These are phyloP conservation scores for Alternaria tenuissima DNA, from an alignment of 2,329 filamentous ascomycete species.

Conservation along the genomic window DNA sequence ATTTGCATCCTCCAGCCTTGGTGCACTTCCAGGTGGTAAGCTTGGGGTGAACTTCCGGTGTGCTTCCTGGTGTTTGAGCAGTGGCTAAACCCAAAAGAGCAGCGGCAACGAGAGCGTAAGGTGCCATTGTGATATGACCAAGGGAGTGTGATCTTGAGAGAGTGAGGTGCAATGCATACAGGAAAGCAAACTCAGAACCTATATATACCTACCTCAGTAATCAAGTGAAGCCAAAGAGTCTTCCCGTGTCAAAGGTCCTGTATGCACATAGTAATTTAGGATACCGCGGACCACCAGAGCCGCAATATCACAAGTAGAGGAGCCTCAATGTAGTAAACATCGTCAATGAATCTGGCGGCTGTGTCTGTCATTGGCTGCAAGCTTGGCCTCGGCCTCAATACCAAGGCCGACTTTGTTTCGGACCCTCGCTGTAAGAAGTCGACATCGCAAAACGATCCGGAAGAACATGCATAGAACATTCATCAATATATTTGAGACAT, in stretches of 20 bases:
- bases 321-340: neutral
- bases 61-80: conserved; percentile 44
- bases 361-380: conserved; percentile 11
- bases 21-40: conserved; percentile 64
- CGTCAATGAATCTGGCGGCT: neutral
- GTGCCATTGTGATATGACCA: conserved; percentile 28
- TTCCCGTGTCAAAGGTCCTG: neutral
- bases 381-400: conserved; percentile 8
- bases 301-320: conserved; percentile 8
- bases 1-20: conserved; percentile 58
- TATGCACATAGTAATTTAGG: conserved; percentile 1
- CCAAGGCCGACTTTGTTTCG: conserved; percentile 19
- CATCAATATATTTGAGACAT: conserved; percentile 12
- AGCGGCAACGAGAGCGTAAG: conserved; percentile 35
- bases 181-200: neutral
- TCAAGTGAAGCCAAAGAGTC: neutral
- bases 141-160: neutral
- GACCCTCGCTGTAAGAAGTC: conserved; percentile 6
- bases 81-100: conserved; percentile 37
- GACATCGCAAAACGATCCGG: conserved; percentile 6
- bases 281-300: conserved; percentile 10
- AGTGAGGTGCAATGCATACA: neutral
- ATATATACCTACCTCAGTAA: neutral
- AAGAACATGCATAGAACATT: conserved; percentile 19
- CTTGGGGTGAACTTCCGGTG: conserved; percentile 60